Conservation (phyloP, 768 basidiomycete species). For the Tulasnella sp. region DNA sequence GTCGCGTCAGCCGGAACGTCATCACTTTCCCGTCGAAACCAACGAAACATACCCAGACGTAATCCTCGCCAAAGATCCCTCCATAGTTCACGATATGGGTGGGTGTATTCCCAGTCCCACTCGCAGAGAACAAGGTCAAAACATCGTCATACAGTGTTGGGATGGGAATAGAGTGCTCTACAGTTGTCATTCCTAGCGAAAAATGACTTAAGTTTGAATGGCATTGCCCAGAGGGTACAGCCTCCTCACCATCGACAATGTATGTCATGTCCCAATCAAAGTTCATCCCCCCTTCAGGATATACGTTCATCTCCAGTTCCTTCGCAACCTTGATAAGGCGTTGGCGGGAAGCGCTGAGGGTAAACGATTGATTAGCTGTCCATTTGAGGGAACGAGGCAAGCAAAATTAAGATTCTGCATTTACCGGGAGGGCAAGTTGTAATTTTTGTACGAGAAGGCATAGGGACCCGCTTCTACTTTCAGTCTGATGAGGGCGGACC, state of each 20-base stretch:
- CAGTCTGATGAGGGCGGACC: slow-evolving; percentile 56
- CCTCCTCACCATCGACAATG: slow-evolving; percentile 56
- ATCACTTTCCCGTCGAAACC: background rate
- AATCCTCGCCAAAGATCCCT: slow-evolving; percentile 59
- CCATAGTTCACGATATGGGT: slow-evolving; percentile 74
- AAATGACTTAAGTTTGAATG: background rate
- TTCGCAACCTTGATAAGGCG: slow-evolving; percentile 15
- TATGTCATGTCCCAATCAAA: slow-evolving; percentile 73
- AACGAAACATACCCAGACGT: slow-evolving; percentile 49
- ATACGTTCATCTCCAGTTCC: slow-evolving; percentile 10
- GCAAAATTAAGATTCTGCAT: background rate
- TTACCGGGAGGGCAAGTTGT: slow-evolving; percentile 59
- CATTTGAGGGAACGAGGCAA: too few species aligned
- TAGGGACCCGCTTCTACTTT: slow-evolving; percentile 64
- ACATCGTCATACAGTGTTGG: slow-evolving; percentile 61
- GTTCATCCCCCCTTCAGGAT: slow-evolving; percentile 53
- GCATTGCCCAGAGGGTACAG: background rate
- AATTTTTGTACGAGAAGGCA: slow-evolving; percentile 71
- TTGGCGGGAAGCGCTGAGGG: slow-evolving; percentile 12
- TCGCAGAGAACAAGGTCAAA: slow-evolving; percentile 50
- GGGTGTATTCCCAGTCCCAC: slow-evolving; percentile 65
- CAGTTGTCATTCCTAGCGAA: slow-evolving; percentile 61
- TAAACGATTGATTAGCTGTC: background rate
- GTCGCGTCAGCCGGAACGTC: background rate
- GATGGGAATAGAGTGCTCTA: slow-evolving; percentile 63